Evolutionary conservation across 2,329 filamentous ascomycete genomes (phyloP), one percentile per base, ranked within the genome.

Genomic region (Aspergillus aculeatus): DNA sequence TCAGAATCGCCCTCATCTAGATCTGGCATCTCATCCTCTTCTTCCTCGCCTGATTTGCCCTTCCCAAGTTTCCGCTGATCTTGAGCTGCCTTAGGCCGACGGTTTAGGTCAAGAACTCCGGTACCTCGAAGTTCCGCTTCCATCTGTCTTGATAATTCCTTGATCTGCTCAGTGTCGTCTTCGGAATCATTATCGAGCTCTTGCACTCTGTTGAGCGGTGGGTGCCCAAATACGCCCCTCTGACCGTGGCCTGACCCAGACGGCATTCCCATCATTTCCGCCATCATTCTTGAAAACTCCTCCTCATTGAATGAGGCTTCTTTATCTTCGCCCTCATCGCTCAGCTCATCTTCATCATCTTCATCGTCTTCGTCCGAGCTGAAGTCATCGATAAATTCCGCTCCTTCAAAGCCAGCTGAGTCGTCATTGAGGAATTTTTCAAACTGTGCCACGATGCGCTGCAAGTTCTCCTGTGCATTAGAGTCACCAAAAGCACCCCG

Each of bases 361-460:
- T 76, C 74, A 5, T 82, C 79, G 5, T 82, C 79, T 12, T 84
- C 81, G 61, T 90, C 88, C 16, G 82, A 76, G 61, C 91, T 89
- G 82, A 91, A 90, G 10, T 90, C 89, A 62, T 85, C 82, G 31
- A 81, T 73, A 26, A 91, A 75, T 60, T 91, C 87, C 0, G 88
- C 90, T 0, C 92, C 94, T 50, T 96, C 92, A 5, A 87, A 74
- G 1, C 90, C 93, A 0, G 92, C 92, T 50, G 83, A 84, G 11
- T 96, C 90, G 67, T 98, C 91, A 58, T 96, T 91, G 50, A 99
- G 77, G 68, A 99, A 98, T 12, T 89, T 82, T 70, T 97, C 92
- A 69, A 99, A 98, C n/a, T 92, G 86, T 50, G 90, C 89, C 0
- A 99, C 95, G 73, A 98, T 96, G 70, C 94, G 94, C 56, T 89